Evolutionary conservation across 1,284 basidiomycete species (phyloP).

Genomic region (Vanrija sp.): DNA sequence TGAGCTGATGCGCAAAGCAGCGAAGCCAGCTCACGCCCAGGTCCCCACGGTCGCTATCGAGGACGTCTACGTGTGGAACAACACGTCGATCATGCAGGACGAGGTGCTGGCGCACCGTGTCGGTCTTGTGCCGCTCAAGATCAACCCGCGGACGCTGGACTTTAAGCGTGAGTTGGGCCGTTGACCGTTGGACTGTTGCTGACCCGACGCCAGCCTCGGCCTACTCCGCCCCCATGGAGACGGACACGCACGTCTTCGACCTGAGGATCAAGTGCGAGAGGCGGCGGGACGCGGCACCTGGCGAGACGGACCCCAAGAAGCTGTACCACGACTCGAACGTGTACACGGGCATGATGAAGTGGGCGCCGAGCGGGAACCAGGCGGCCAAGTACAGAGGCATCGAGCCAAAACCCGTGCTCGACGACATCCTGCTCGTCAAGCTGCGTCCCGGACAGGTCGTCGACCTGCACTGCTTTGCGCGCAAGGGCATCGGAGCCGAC

Average conservation of each 20-base stretch:
- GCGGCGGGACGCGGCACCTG: conserved; percentile 54
- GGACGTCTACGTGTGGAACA: conserved; percentile 90
- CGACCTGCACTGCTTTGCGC: conserved; percentile 76
- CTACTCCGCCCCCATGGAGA: conserved; percentile 64
- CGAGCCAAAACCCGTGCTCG: conserved; percentile 55
- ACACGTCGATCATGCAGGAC: conserved; percentile 90
- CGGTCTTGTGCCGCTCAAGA: conserved; percentile 82
- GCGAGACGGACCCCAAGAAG: conserved; percentile 60
- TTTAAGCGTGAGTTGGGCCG: conserved; percentile 42
- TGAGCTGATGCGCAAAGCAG: too few species aligned
- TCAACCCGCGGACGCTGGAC: conserved; percentile 66
- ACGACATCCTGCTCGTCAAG: conserved; percentile 89
- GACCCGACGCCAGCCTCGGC: conserved; percentile 47
- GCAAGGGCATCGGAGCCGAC: conserved; percentile 88
- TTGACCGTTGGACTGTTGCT: not conserved
- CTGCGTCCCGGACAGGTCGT: conserved; percentile 73
- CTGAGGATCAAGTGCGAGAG: conserved; percentile 70
- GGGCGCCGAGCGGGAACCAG: conserved; percentile 87
- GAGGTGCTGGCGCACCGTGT: conserved; percentile 89
- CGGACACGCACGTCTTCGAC: conserved; percentile 88
- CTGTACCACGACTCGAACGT: conserved; percentile 66
- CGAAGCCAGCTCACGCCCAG: conserved; percentile 55
- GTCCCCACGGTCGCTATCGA: conserved; percentile 93
- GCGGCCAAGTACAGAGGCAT: conserved; percentile 46
- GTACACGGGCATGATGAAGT: conserved; percentile 72